Conservation (phyloP, 441 rosid genomes). For the Pelargonium cotyledonis region DNA sequence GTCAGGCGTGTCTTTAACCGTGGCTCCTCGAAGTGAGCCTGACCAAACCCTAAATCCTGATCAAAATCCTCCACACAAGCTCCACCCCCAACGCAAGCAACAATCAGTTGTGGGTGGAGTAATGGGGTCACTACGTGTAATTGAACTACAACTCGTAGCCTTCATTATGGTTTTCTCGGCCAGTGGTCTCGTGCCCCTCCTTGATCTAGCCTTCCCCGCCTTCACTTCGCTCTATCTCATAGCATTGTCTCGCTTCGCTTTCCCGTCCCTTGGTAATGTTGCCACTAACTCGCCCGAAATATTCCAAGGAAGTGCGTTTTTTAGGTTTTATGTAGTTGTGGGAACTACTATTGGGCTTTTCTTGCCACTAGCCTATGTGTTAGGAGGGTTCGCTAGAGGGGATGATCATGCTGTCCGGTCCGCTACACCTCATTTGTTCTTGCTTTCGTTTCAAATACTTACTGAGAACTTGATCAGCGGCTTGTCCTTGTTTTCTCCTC, state of each 20-base stretch:
- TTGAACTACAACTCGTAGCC: neutral
- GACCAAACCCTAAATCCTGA: constrained; percentile 24
- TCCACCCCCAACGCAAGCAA: neutral
- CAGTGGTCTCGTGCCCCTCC: neutral
- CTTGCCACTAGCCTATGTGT: constrained; percentile 68
- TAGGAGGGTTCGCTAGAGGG: constrained; percentile 92
- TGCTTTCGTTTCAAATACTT: constrained; percentile 79
- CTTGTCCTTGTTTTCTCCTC: constrained; percentile 61
- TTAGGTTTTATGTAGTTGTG: constrained; percentile 48
- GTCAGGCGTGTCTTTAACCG: constrained; percentile 77
- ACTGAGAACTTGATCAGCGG: constrained; percentile 71
- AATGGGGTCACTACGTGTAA: neutral
- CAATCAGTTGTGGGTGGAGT: neutral
- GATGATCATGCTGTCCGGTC: constrained; percentile 69
- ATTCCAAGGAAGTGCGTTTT: constrained; percentile 50
- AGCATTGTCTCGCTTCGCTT: constrained; percentile 15
- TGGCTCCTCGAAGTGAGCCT: constrained; percentile 37
- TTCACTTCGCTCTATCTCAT: neutral
- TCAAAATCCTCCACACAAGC: constrained; percentile 7
- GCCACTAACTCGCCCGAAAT: no score
- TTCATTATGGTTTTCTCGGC: constrained; percentile 1
- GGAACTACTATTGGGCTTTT: constrained; percentile 84
- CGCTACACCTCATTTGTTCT: constrained; percentile 74
- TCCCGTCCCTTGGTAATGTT: constrained; percentile 28
- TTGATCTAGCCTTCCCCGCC: constrained; percentile 1